phyloP scores from a whole-genome alignment of 805 yeast species.

The Candida awuae region DNA sequence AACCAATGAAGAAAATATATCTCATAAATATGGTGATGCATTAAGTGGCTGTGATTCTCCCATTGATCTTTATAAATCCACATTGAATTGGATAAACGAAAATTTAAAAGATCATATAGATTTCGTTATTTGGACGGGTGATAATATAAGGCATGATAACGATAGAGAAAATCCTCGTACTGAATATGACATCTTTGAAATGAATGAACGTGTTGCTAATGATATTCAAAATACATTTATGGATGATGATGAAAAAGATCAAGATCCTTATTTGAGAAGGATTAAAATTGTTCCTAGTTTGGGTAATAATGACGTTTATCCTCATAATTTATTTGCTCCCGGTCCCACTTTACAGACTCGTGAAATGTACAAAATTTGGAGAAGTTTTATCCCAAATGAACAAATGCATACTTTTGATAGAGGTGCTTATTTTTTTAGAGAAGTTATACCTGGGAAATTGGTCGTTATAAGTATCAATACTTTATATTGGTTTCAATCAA shows the following conservation, averaged over 20 bases:
- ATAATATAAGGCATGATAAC: conserved; percentile 77
- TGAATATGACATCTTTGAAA: conserved; percentile 59
- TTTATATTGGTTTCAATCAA: conserved; percentile 62
- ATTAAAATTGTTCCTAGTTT: conserved; percentile 55
- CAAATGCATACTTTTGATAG: conserved; percentile 68
- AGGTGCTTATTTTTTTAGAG: conserved; percentile 68
- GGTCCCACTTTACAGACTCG: conserved; percentile 88
- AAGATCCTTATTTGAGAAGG: conserved; percentile 24
- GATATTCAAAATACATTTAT: conserved; percentile 46
- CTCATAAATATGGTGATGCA: conserved; percentile 70
- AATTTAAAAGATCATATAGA: conserved; percentile 71
- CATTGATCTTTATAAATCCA: conserved; percentile 46
- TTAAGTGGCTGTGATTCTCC: conserved; percentile 75
- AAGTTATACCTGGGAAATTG: conserved; percentile 70
- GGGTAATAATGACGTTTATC: conserved; percentile 85
- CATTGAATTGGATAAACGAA: conserved; percentile 57
- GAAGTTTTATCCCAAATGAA: conserved; percentile 62
- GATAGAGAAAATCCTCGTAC: conserved; percentile 70
- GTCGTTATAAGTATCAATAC: conserved; percentile 79
- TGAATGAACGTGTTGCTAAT: conserved; percentile 52
- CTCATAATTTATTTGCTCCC: conserved; percentile 76
- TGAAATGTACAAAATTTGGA: conserved; percentile 69
- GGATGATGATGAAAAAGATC: conserved; percentile 32
- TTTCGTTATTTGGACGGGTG: conserved; percentile 88
- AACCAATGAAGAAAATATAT: conserved; percentile 32